Base-by-base conservation (phyloP, 2,329 filamentous ascomycete species). In the Chaetomium sp. region DNA sequence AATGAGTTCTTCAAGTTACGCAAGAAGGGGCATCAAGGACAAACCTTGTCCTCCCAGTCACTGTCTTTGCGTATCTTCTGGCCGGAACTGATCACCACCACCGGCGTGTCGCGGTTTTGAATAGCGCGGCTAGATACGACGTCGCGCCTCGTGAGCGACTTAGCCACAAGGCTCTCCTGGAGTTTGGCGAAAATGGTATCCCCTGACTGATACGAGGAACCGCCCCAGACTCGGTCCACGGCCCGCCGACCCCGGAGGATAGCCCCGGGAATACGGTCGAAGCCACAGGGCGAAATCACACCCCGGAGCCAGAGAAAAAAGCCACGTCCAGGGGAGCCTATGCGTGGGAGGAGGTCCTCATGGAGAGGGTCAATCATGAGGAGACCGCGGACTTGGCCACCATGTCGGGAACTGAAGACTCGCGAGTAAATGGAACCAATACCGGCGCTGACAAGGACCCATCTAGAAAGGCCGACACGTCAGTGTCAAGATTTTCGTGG, bases 161-260 rank as follows among this genome's bases (percentile, higher is more conserved):
- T 81, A 0, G 91, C 91, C 36, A 96, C 90, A 1, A 97, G 78
- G 61, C 87, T 92, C 74, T 99, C 94, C 72, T 99, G 94, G 54
- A 99, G 77, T 71, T 91, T 89, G 4, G 91, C 88, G 69, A 95
- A 96, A 70, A 96, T 86, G 69, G 82, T 86, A 69, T 91, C 95
- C 59, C 88, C 89, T 32, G 79, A 79, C 70, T 95, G 89, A 67
- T 90, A 87, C 0, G 90, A 84, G 5, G 85, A 83, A 45, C 83
- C 80, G 10, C 94, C 94, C 71, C 88, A 95, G 9, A 96, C 84
- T 8, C 94, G 86, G 69, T 97, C 92, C 68, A 87, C 83, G 40
- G 88, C 84, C 1, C 80, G 87, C 42, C 91, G 87, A 40, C 91
- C 89, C 52, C 82, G 82, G 76, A 97, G 89, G 5, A 97, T 71